Base-by-base conservation (phyloP, 345 rosid genomes). In the Gossypium arboreum region DNA sequence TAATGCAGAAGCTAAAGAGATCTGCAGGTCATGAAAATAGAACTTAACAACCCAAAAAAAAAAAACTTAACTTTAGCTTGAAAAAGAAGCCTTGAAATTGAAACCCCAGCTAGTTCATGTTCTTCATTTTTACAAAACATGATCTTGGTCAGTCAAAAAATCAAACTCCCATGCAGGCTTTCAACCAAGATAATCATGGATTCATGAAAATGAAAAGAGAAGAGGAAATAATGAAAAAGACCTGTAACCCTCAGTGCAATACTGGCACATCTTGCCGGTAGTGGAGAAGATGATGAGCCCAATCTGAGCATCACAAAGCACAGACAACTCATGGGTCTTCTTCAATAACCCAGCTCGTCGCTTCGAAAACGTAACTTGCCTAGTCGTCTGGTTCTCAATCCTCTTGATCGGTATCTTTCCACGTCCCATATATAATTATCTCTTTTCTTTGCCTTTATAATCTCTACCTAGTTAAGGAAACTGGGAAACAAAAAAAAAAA, bases 281-380 rank as follows among this genome's bases (percentile, higher is more conserved):
- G 65, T 55, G 13, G 78, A 75, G 78, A 75, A 75, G 73, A 75
- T 75, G 73, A 75, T 75, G 73, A 75, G 78, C 3, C 78, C 78
- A 9, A 75, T 75, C 66, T 75, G 78, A 22, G 78, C 78, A 57
- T 75, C 78, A 10, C 78, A 75, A 45, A 75, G 78, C 54, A 75
- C 78, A 4, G 78, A 75, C 16, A 75, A 73, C 27, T 75, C 78
- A 18, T 75, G 73, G 3, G 78, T 75, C 73, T 75, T 75, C 78
- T 75, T 75, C 72, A 75, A 44, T 6, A 75, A 56, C 17, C 78
- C 78, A 4, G 78, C 78, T 41, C 78, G 16, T 3, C 78, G 45
- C 27, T 75, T 75, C 2, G 78, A 75, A n/a, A 75, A 75, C 12
- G 78, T 75, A 0, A 75, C 78, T 50, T 75, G 78, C 18, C 78